Percentiles rank a stretch among this genome's conserved stretches.
These are phyloP conservation scores for Parietaria judaica DNA, from an alignment of 306 rosid genomes.

Conservation along the genomic window DNA sequence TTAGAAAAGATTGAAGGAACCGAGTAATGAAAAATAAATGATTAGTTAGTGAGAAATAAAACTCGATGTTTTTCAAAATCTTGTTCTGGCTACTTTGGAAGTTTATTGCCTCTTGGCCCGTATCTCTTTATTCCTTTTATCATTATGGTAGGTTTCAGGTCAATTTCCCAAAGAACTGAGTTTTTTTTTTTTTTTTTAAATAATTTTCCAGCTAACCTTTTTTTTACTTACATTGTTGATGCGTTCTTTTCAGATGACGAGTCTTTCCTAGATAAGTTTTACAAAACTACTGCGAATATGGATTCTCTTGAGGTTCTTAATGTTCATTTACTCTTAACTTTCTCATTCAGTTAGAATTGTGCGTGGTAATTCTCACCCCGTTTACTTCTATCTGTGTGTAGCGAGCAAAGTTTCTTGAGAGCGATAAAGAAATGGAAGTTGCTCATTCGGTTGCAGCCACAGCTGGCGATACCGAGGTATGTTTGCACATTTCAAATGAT, in stretches of 20 bases:
- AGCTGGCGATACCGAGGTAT: slow-evolving; percentile 83
- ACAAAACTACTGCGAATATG: slow-evolving; percentile 67
- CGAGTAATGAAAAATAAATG: no score
- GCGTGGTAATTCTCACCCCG: no score
- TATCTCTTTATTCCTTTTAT: no score
- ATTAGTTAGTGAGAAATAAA: no score
- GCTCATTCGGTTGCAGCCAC: slow-evolving; percentile 89
- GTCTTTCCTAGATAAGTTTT: slow-evolving; percentile 77
- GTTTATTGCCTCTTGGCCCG: no score
- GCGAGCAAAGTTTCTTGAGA: slow-evolving; percentile 87
- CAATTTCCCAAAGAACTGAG: background rate
- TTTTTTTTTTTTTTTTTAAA: background rate
- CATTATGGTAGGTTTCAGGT: background rate
- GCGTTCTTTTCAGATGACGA: slow-evolving; percentile 51
- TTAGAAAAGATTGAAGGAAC: no score
- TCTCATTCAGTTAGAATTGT: no score
- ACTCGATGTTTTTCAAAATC: no score
- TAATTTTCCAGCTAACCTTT: background rate
- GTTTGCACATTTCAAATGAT: no score
- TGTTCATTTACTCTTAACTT: background rate
- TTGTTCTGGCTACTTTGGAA: background rate
- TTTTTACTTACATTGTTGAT: slow-evolving; percentile 6
- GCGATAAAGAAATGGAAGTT: slow-evolving; percentile 78
- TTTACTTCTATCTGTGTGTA: slow-evolving; percentile 17
- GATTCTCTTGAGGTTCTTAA: slow-evolving; percentile 61